These are phyloP conservation scores for Nitzschia inconspicua DNA, from an alignment of 108 stramenopile genomes.

Conservation along the genomic window DNA sequence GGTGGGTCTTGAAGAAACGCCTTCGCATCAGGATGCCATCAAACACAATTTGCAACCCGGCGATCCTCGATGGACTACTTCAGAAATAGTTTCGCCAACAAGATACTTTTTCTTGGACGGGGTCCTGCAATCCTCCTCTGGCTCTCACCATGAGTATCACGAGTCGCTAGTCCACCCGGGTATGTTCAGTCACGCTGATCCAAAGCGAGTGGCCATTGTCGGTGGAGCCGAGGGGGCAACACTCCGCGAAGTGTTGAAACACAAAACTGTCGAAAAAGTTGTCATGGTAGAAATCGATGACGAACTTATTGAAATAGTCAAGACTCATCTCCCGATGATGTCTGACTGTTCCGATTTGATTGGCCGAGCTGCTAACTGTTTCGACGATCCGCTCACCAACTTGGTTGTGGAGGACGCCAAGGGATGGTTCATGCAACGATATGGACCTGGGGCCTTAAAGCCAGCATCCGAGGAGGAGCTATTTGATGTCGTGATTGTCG, in stretches of 20 bases:
- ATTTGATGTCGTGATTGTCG: slow-evolving; percentile 85
- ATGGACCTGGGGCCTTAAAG: too few species aligned
- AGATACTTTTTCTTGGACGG: slow-evolving; percentile 74
- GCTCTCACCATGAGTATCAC: slow-evolving; percentile 58
- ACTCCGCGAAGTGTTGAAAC: slow-evolving; percentile 80
- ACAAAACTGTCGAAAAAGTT: slow-evolving; percentile 74
- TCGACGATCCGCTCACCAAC: slow-evolving; percentile 46
- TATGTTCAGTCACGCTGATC: slow-evolving; percentile 84
- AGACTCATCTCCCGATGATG: slow-evolving; percentile 61
- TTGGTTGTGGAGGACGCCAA: slow-evolving; percentile 48
- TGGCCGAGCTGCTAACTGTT: slow-evolving; percentile 65
- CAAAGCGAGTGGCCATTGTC: slow-evolving; percentile 76
- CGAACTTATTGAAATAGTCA: slow-evolving; percentile 60
- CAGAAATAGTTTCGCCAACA: slow-evolving; percentile 56
- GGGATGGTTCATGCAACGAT: slow-evolving; percentile 54
- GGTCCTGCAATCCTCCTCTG: slow-evolving; percentile 29
- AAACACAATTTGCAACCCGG: slow-evolving; percentile 52
- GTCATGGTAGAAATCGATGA: slow-evolving; percentile 87
- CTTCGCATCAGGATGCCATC: slow-evolving; percentile 60
- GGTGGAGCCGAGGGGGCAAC: slow-evolving; percentile 92
- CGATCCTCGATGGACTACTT: slow-evolving; percentile 72
- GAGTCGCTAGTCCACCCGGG: slow-evolving; percentile 92
- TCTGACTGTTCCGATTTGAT: slow-evolving; percentile 63
- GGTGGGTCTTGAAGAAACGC: slow-evolving; percentile 61
- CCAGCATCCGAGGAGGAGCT: neutral